Base-by-base conservation (phyloP, 2,329 filamentous ascomycete genomes). In the Exophiala xenobiotica region DNA sequence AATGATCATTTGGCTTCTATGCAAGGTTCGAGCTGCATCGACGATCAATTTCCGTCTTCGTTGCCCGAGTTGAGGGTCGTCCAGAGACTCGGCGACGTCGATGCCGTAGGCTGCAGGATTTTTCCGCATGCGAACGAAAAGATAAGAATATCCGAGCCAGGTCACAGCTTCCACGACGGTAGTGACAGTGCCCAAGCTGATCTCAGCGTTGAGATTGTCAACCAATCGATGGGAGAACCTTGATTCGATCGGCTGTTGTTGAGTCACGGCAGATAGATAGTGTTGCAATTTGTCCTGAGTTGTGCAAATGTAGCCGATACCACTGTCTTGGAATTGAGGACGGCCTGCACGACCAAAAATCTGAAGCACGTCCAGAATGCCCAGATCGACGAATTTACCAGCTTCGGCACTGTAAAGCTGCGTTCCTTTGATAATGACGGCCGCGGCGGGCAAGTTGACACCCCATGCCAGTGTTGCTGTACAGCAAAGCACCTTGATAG, bases 341-440 rank as follows among this genome's bases (percentile, higher is more conserved):
- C 93, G 87, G 76, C 93, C 93, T 53, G 93, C 95, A 79, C 93
- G 91, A 76, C 93, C 93, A 65, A 99, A 99, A 53, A 99, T 99
- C 67, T 99, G 93, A 49, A 99, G 77, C 12, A 99, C 93, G 67
- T 99, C 93, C 2, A 99, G 79, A 59, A 99, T 99, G 2, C 93
- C 92, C 4, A 99, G 78, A 65, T 99, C 93, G 16, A 96, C 87
- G 62, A 96, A 97, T 70, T 95, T 96, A 70, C 93, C 93, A 46
- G 95, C 92, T 67, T 96, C 89, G 0, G 93, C 86, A 67, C 91
- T 97, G 72, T 99, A 99, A 0, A 99, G 82, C 65, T 97, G 92
- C 0, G 93, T 99, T 12, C 93, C 93, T 68, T 99, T 99, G 78
- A 99, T 99, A 46, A 99, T 81, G 44, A 99, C 93, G 0, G 93